A percentile compares a stretch with the other conserved stretches of the same genome.
Conservation (phyloP, 305 asterid genomes). For the Salvia sclarea region DNA sequence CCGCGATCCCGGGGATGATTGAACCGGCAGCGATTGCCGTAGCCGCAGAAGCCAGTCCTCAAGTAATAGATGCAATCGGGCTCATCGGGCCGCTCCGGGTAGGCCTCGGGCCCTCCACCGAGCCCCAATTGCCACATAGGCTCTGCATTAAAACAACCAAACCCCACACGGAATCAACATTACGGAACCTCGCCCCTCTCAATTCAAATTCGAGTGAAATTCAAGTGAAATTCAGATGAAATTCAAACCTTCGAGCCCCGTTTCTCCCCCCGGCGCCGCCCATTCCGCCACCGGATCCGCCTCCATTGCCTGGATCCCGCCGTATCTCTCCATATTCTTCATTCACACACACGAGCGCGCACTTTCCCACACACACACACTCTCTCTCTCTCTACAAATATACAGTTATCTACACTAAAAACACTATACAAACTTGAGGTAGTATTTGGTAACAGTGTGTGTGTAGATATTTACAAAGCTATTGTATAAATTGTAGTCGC, state of each 20-base stretch:
- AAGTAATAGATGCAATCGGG: slow-evolving; percentile 84
- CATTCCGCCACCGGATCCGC: slow-evolving; percentile 92
- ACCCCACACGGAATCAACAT: slow-evolving; percentile 46
- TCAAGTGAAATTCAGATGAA: slow-evolving; percentile 54
- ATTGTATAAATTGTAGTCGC: slow-evolving; percentile 14
- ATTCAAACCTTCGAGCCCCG: slow-evolving; percentile 93
- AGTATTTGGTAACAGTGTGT: slow-evolving; percentile 18
- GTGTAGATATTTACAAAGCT: slow-evolving; percentile 32
- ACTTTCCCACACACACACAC: slow-evolving; percentile 19
- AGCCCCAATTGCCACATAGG: slow-evolving; percentile 85
- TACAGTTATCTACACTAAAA: slow-evolving; percentile 28
- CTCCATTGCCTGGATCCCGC: slow-evolving; percentile 69
- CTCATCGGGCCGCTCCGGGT: slow-evolving; percentile 82
- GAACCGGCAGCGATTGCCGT: slow-evolving; percentile 89
- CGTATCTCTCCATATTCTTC: slow-evolving; percentile 61
- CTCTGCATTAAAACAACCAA: slow-evolving; percentile 64
- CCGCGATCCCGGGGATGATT: slow-evolving; percentile 90
- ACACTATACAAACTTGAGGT: no score
- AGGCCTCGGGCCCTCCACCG: slow-evolving; percentile 61
- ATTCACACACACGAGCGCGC: slow-evolving; percentile 31
- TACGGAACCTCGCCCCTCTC: slow-evolving; percentile 27
- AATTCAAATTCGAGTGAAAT: slow-evolving; percentile 41
- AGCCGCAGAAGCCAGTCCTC: slow-evolving; percentile 90
- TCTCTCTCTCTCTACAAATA: slow-evolving; percentile 25
- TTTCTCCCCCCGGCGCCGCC: slow-evolving; percentile 85